These are phyloP conservation scores for Dysphania ambrosioides DNA, from an alignment of 148 eudicot genomes.

Conservation along the genomic window DNA sequence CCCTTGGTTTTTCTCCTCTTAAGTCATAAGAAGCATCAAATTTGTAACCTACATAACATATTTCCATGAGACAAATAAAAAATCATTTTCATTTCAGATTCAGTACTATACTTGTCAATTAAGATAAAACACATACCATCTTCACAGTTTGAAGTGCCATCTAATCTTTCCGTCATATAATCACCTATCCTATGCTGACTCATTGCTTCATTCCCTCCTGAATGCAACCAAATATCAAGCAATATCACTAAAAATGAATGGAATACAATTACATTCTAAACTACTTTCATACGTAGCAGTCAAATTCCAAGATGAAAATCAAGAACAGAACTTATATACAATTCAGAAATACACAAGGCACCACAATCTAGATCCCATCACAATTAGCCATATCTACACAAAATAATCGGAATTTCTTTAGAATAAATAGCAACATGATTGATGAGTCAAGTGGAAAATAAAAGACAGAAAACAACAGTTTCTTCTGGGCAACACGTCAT, in stretches of 20 bases:
- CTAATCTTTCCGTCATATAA: conserved; percentile 24
- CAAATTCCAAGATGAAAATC: not conserved
- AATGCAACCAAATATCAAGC: not conserved
- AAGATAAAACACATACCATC: conserved; percentile 31
- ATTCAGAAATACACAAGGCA: not conserved
- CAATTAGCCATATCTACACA: not conserved
- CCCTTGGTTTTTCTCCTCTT: conserved; percentile 42
- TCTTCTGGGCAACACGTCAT: not conserved
- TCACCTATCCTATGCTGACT: conserved; percentile 41
- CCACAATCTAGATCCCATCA: not conserved
- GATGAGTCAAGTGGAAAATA: not conserved
- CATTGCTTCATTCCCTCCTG: conserved; percentile 54
- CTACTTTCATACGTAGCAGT: not conserved
- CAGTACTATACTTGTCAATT: not conserved
- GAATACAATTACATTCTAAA: not conserved
- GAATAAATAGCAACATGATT: too few relatives aligned
- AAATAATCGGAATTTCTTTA: not conserved
- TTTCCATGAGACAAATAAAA: not conserved
- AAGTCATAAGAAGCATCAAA: conserved; percentile 32
- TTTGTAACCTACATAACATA: conserved; percentile 47
- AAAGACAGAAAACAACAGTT: not conserved
- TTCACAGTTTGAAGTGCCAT: conserved; percentile 34
- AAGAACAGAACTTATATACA: not conserved
- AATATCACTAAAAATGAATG: not conserved
- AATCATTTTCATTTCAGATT: conserved; percentile 3